phyloP scores from a whole-genome alignment of 768 basidiomycete genomes.

The Phylloporus sp. region DNA sequence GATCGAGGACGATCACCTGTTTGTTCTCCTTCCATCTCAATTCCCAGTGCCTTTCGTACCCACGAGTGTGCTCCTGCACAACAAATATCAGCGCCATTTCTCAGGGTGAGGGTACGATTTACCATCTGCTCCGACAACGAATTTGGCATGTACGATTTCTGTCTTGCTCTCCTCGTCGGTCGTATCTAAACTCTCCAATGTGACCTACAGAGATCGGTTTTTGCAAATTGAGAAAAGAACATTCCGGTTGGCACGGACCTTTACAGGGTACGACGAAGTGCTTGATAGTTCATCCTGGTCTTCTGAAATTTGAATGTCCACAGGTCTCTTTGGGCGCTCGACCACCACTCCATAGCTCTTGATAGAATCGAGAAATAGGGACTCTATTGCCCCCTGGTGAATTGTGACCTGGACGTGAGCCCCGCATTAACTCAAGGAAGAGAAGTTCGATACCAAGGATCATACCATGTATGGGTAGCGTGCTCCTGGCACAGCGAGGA shows the following conservation, averaged over 20 bases:
- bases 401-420: conserved; percentile 22
- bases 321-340: conserved; percentile 30
- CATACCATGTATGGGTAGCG: conserved; percentile 65
- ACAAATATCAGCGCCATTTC: neutral
- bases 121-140: conserved; percentile 32
- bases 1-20: conserved; percentile 25
- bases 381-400: conserved; percentile 35
- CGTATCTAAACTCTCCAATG: conserved; percentile 15
- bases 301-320: conserved; percentile 26
- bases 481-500: conserved; percentile 54
- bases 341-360: conserved; percentile 24
- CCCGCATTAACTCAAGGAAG: neutral
- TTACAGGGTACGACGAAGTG: conserved; percentile 21
- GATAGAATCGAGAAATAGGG: conserved; percentile 36
- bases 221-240: neutral
- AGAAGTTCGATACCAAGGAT: neutral
- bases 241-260: conserved; percentile 2
- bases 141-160: conserved; percentile 27
- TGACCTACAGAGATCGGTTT: conserved; percentile 5
- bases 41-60: conserved; percentile 40
- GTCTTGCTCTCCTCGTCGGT: conserved; percentile 26
- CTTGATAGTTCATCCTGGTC: conserved; percentile 35
- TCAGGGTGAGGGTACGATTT: neutral
- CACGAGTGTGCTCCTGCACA: conserved; percentile 37
- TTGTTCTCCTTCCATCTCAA: conserved; percentile 41